Evolutionary conservation across 495 filamentous ascomycete genomes (phyloP), one percentile per base, ranked within the genome.

Genomic region (Coniosporium apollinis): DNA sequence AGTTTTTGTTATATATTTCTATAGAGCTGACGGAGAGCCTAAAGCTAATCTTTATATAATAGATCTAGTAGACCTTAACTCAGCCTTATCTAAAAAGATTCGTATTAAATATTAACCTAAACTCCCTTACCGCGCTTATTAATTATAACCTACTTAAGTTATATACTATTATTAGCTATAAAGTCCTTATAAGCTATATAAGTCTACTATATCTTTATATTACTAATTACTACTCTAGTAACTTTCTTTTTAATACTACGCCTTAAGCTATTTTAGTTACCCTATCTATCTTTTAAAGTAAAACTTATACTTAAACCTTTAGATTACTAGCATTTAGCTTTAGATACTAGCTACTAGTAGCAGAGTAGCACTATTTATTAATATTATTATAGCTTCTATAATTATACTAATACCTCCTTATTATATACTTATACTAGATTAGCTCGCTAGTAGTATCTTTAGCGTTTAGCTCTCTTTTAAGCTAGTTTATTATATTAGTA

Each of bases 141-240:
- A 26, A 8, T 26, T 8, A 8, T 26, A 26, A 26, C 7, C 24
- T 26, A 26, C 24, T 26, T 26, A 26, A 26, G 7, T 17, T n/a
- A 32, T 9, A 32, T 18, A n/a, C 7, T 9, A 17, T 17, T 32
- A 17, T 32, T 32, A n/a, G 16, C 30, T 32, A 32, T 32, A 32
- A 7, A 32, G 10, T 32, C 8, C 30, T 32, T 32, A n/a, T 32
- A 32, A 32, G 15, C 7, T 32, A 32, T n/a, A 32, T 9, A n/a
- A 17, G 15, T 32, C 16, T n/a, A 32, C 15, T 32, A 32, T n/a
- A n/a, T n/a, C n/a, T n/a, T 8, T 32, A 32, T 18, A n/a, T 32
- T 32, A 9, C 30, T 32, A 32, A n/a, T 9, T 32, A 32, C 30
- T 9, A 9, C 9, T 7, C 15, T 9, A 32, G 30, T 32, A 32